A percentile compares a stretch with the other conserved stretches of the same genome.
These are phyloP conservation scores for Aspergillus sp. DNA, from an alignment of 2,329 filamentous ascomycete species.

Conservation along the genomic window DNA sequence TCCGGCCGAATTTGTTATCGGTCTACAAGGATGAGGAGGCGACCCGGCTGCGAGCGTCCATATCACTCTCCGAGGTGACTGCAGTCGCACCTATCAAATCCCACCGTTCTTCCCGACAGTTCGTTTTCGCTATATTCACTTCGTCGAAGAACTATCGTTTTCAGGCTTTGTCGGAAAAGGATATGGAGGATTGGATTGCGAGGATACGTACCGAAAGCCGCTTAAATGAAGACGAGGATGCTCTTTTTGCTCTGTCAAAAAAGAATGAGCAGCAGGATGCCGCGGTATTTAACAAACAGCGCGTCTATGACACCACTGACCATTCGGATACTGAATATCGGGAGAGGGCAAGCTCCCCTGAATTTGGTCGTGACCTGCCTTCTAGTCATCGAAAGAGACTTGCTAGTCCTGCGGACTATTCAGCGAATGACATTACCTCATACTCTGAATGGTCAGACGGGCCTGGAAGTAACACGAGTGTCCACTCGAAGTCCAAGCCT, in stretches of 20 bases:
- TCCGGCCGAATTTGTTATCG: slow-evolving; percentile 85
- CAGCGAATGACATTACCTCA: slow-evolving; percentile 68
- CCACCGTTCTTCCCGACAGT: slow-evolving; percentile 78
- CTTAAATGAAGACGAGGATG: slow-evolving; percentile 85
- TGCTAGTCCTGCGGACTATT: slow-evolving; percentile 54
- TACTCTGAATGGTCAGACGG: slow-evolving; percentile 83
- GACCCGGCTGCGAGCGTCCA: slow-evolving; percentile 82
- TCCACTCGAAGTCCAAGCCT: slow-evolving; percentile 26
- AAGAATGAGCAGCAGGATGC: slow-evolving; percentile 22
- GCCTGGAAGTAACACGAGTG: slow-evolving; percentile 26
- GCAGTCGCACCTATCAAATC: slow-evolving; percentile 87
- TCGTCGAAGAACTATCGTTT: slow-evolving; percentile 90
- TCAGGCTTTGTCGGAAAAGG: slow-evolving; percentile 69
- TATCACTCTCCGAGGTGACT: slow-evolving; percentile 85
- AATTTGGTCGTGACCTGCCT: slow-evolving; percentile 30
- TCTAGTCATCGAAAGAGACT: slow-evolving; percentile 28
- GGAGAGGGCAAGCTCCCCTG: slow-evolving; percentile 36
- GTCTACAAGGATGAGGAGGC: slow-evolving; percentile 93
- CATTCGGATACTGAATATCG: slow-evolving; percentile 41
- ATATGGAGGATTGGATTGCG: slow-evolving; percentile 84
- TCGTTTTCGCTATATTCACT: slow-evolving; percentile 91
- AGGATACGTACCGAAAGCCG: slow-evolving; percentile 75
- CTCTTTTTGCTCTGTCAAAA: slow-evolving; percentile 58
- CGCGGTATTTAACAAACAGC: slow-evolving; percentile 27
- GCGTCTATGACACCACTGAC: slow-evolving; percentile 42